Evolutionary conservation across 2,329 filamentous ascomycete species (phyloP).

Genomic region (Aspergillus floridensis): DNA sequence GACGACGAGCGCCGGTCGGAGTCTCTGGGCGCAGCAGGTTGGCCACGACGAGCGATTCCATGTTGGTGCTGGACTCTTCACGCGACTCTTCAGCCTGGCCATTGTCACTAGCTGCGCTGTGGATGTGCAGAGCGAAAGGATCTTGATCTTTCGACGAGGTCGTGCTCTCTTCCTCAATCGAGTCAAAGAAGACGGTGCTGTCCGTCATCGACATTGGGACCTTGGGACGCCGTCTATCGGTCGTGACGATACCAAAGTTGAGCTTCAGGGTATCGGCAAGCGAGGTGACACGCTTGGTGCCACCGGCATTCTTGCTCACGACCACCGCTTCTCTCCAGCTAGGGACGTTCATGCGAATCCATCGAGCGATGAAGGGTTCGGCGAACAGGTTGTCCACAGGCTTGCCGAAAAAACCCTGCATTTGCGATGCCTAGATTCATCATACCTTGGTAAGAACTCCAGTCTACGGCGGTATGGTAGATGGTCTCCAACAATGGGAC

Average conservation of each 20-base stretch:
- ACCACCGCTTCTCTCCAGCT: conserved; percentile 89
- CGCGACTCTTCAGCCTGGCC: conserved; percentile 15
- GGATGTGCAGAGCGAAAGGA: conserved; percentile 29
- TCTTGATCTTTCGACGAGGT: conserved; percentile 26
- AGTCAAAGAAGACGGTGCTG: conserved; percentile 73
- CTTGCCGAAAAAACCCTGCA: conserved; percentile 98
- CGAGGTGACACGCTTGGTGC: conserved; percentile 94
- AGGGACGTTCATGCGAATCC: conserved; percentile 85
- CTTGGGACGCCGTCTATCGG: conserved; percentile 55
- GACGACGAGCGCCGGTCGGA: conserved; percentile 38
- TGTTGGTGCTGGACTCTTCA: conserved; percentile 21
- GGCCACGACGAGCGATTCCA: conserved; percentile 24
- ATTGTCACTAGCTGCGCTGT: conserved; percentile 17
- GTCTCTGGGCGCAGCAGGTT: conserved; percentile 37
- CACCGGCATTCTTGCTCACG: conserved; percentile 96
- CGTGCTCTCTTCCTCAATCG: conserved; percentile 46
- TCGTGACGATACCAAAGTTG: conserved; percentile 87
- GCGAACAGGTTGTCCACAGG: conserved; percentile 97
- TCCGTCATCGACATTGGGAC: conserved; percentile 63
- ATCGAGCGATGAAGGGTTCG: conserved; percentile 89
- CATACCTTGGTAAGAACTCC: conserved; percentile 19
- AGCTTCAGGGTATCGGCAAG: conserved; percentile 93
- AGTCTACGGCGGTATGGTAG: conserved; percentile 7
- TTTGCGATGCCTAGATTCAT: conserved; percentile 69
- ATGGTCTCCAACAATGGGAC: neutral